Percentiles rank a stretch among this genome's conserved stretches.
phyloP scores from a whole-genome alignment of 306 rosid genomes.

The Corylus americana region DNA sequence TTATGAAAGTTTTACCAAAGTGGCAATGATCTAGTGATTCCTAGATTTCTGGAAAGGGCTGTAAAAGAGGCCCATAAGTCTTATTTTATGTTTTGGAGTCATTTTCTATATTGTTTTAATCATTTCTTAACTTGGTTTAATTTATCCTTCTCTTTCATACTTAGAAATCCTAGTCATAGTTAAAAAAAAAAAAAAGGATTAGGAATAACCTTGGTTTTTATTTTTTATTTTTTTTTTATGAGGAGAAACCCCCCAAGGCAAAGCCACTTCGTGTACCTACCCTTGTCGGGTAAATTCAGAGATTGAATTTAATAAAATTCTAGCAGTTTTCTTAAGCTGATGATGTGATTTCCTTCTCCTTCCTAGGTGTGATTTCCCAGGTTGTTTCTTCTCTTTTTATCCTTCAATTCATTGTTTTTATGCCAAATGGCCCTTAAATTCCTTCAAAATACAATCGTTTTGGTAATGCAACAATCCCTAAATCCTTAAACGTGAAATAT shows the following conservation, averaged over 20 bases:
- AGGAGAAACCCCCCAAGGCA: no score
- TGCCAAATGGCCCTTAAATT: background rate
- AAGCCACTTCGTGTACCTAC: no score
- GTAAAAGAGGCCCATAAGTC: background rate
- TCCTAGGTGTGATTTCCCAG: background rate
- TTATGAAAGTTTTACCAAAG: no score
- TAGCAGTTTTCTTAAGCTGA: slow-evolving; percentile 8
- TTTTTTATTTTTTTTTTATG: no score
- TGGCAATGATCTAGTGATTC: no score
- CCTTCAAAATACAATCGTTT: background rate
- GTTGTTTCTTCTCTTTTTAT: background rate
- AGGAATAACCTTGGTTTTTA: background rate
- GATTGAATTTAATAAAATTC: background rate
- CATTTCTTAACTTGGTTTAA: background rate
- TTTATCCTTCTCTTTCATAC: background rate
- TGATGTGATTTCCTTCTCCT: background rate
- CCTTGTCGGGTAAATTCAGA: background rate
- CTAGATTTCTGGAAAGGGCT: no score
- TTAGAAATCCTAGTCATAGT: background rate
- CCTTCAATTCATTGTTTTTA: background rate
- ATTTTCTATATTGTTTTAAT: background rate
- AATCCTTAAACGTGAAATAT: background rate
- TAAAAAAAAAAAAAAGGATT: background rate
- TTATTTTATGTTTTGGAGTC: background rate
- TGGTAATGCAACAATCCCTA: background rate